Evolutionary conservation across 306 rosid genomes (phyloP).

Genomic region (Citrullus amarus): DNA sequence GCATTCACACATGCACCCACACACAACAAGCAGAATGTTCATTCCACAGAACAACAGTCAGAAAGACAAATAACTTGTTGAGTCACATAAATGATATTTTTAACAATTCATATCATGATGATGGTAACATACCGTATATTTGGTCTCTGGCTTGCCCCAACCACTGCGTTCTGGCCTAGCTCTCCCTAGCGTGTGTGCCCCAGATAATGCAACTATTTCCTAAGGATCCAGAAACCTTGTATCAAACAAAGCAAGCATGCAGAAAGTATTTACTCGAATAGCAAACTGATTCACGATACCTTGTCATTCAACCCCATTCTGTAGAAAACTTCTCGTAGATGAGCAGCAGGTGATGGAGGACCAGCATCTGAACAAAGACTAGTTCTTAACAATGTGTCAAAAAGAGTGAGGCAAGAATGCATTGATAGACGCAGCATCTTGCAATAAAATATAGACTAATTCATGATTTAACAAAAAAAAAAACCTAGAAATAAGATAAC

Average conservation of each 20-base stretch:
- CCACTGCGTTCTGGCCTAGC: constrained; percentile 97
- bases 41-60: neutral
- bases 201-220: constrained; percentile 98
- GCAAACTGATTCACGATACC: constrained; percentile 28
- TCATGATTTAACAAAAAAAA: neutral
- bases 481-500: neutral
- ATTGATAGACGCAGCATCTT: neutral
- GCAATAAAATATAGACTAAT: neutral
- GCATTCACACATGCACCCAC: neutral
- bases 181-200: constrained; percentile 92
- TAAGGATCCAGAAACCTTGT: constrained; percentile 23
- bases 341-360: constrained; percentile 93
- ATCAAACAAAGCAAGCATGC: constrained; percentile 11
- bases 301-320: constrained; percentile 89
- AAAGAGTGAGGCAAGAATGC: neutral
- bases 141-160: constrained; percentile 98
- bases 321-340: constrained; percentile 83
- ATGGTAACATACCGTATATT: constrained; percentile 54
- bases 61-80: neutral
- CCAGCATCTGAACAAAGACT: constrained; percentile 61
- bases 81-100: neutral
- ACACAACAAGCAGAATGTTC: neutral
- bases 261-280: neutral
- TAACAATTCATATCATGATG: neutral
- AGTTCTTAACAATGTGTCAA: neutral